Evolutionary conservation across 257 asterid genomes (phyloP).

Genomic region (Solanum medicagineum): DNA sequence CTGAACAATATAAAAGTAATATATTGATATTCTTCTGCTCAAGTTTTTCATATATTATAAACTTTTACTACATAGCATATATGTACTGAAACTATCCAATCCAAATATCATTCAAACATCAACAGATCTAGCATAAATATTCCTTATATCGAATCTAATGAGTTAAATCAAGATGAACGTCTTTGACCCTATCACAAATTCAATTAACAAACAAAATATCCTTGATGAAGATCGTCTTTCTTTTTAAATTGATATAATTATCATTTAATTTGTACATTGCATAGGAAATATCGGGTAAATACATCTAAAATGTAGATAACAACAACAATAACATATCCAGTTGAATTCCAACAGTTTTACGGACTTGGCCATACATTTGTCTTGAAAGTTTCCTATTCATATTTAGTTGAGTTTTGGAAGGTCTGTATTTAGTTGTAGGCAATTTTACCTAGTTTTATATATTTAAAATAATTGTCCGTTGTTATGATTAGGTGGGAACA

Average conservation of each 20-base stretch:
- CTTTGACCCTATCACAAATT: neutral
- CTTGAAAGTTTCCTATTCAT: neutral
- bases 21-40: too few relatives aligned
- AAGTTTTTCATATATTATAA: too few relatives aligned
- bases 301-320: neutral
- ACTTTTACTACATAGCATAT: too few relatives aligned
- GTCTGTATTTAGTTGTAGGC: neutral
- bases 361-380: neutral
- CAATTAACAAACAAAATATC: neutral
- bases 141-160: neutral
- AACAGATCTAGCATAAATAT: too few relatives aligned
- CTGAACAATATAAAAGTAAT: too few relatives aligned
- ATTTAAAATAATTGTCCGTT: neutral
- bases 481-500: neutral
- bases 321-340: too few relatives aligned
- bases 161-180: neutral
- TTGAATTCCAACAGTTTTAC: neutral
- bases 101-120: too few relatives aligned
- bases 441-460: neutral
- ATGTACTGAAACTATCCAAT: too few relatives aligned
- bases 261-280: neutral
- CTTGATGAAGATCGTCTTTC: neutral
- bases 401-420: neutral
- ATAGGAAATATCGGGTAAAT: neutral
- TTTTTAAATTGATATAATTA: neutral